These are phyloP conservation scores for Diaporthe sp. DNA, from an alignment of 2,329 filamentous ascomycete species.

Conservation along the genomic window DNA sequence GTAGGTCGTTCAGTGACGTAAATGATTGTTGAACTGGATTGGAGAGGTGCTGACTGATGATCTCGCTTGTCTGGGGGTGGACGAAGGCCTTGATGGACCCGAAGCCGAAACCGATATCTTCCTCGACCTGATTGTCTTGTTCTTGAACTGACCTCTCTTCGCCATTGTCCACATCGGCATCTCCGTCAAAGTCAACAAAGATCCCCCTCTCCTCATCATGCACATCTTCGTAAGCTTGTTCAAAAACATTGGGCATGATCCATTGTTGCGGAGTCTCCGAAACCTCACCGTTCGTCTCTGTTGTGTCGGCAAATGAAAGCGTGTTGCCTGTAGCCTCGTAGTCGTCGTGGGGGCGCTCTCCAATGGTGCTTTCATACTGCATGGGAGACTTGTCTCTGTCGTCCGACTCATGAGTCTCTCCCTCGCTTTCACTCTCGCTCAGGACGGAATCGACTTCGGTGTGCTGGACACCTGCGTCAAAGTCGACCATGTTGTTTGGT, in stretches of 20 bases:
- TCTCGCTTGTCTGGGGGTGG: background rate
- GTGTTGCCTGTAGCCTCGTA: background rate
- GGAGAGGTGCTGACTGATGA: background rate
- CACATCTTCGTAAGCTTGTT: background rate
- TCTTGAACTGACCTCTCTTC: background rate
- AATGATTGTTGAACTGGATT: background rate
- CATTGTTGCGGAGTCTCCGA: too few relatives aligned
- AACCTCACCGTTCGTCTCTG: background rate
- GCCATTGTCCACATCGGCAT: background rate
- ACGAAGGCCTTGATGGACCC: too few relatives aligned
- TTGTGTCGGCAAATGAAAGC: background rate
- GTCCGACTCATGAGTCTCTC: background rate
- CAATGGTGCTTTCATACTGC: background rate
- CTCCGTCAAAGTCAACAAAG: background rate
- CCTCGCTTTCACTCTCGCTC: background rate
- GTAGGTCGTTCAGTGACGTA: background rate
- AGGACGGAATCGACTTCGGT: background rate
- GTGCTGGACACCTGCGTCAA: background rate
- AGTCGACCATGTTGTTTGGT: background rate
- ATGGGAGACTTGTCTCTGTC: background rate
- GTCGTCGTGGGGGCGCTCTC: too few relatives aligned
- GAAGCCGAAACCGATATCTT: background rate
- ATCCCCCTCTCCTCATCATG: background rate
- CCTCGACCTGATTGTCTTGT: background rate
- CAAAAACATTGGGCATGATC: background rate